These are phyloP conservation scores for Apostasia shenzhenica DNA, from an alignment of 106 monocot genomes.

Conservation along the genomic window DNA sequence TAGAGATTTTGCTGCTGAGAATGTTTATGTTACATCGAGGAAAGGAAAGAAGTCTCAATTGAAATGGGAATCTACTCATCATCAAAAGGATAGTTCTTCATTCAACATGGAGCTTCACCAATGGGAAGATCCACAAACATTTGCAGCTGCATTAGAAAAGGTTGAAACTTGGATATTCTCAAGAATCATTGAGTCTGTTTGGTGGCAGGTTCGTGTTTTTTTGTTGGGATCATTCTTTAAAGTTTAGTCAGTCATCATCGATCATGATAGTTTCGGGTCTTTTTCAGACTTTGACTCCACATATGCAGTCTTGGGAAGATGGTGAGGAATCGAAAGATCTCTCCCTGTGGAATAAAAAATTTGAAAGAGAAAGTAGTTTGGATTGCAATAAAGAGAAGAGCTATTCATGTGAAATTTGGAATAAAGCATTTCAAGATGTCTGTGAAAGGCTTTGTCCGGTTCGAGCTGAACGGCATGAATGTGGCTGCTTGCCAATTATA, in stretches of 20 bases:
- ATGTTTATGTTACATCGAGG: constrained; percentile 1
- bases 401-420: constrained; percentile 74
- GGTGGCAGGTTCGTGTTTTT: constrained; percentile 78
- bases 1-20: constrained; percentile 9
- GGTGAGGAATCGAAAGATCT: constrained; percentile 3
- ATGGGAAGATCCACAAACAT: constrained; percentile 53
- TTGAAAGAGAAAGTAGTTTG: constrained; percentile 19
- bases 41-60: constrained; percentile 40
- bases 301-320: constrained; percentile 52
- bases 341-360: constrained; percentile 17
- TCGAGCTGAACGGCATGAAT: constrained; percentile 78
- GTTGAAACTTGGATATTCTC: constrained; percentile 92
- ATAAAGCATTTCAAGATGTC: constrained; percentile 78
- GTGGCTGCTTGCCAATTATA: constrained; percentile 84
- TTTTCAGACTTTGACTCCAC: constrained; percentile 65
- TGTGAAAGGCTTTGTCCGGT: constrained; percentile 87
- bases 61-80: constrained; percentile 52
- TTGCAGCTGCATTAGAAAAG: constrained; percentile 53
- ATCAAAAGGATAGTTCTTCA: constrained; percentile 35
- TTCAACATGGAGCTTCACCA: constrained; percentile 34
- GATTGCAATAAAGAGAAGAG: constrained; percentile 30
- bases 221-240: not conserved
- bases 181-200: constrained; percentile 70
- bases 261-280: too few relatives aligned
- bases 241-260: too few relatives aligned